Base-by-base conservation (phyloP, 192 early-diverging fungal genomes). In the Diversispora eburnea region DNA sequence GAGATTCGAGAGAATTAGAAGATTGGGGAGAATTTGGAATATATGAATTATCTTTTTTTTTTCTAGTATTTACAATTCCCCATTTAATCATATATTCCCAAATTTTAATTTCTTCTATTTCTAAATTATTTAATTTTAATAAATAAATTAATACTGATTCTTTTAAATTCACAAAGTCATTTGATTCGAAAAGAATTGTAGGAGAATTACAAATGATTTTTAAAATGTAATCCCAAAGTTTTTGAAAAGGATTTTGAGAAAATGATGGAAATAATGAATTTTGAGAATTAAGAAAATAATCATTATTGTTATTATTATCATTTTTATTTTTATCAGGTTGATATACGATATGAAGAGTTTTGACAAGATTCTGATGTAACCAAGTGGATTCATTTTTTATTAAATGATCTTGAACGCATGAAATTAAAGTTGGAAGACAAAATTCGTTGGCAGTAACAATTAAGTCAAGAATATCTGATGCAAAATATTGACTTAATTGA, bases 51-150 rank as follows among this genome's bases (percentile, higher is more conserved):
- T 46, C 8, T 7, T 17, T 12, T 52, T 22, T 54, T 57, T 49
- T 8, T 46, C 5, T 4, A 17, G 17, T 70, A 15, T 57, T 13
- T 22, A 25, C 49, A 8, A 68, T 39, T 33, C 59, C 71, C 71
- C 71, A 73, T 73, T 73, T 61, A 25, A 73, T 52, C 8, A 63
- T 5, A 62, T 25, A 13, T 6, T 73, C n/a, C 71, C 71, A 73
- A 33, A 73, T 42, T 39, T 52, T 41, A 62, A 73, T 52, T 63
- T 73, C 71, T 13, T 62, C 8, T 39, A 61, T 25, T 12, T 47
- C n/a, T 51, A 73, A 22, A 51, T 73, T 41, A 73, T 73, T 25
- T 33, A 20, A 10, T 51, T 73, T 22, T 2, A 73, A 58, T 42
- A 70, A 45, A 42, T 15, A 59, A 22, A 59, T 12, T 39, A 70